phyloP scores from a whole-genome alignment of 768 basidiomycete species.

The Amanita exitialis region DNA sequence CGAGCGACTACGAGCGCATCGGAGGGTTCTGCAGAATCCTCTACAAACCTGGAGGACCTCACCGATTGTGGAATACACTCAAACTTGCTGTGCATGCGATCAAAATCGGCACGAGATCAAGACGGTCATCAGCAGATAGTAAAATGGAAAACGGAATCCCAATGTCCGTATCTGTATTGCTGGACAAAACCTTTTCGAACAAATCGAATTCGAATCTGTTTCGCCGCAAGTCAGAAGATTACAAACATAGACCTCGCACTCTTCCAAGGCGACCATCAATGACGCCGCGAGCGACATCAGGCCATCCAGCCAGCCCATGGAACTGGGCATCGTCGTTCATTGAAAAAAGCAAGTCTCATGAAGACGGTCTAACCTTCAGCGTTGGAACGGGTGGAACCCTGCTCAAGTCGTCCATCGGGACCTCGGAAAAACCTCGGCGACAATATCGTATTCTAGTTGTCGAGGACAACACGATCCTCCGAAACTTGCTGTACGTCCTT shows the following conservation, averaged over 20 bases:
- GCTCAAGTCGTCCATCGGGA: slow-evolving; percentile 54
- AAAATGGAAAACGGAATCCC: slow-evolving; percentile 7
- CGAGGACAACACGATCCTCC: slow-evolving; percentile 84
- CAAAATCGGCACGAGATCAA: slow-evolving; percentile 32
- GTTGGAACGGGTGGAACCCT: slow-evolving; percentile 57
- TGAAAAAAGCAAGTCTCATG: slow-evolving; percentile 18
- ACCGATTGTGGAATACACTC: slow-evolving; percentile 55
- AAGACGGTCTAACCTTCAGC: slow-evolving; percentile 33
- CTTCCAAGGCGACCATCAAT: slow-evolving; percentile 35
- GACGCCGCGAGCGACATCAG: slow-evolving; percentile 42
- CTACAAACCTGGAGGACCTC: slow-evolving; percentile 85
- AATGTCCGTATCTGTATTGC: slow-evolving; percentile 4
- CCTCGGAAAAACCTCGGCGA: slow-evolving; percentile 32
- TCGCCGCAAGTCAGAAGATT: slow-evolving; percentile 43
- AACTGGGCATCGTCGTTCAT: slow-evolving; percentile 20
- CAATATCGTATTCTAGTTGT: slow-evolving; percentile 68
- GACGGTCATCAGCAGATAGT: slow-evolving; percentile 12
- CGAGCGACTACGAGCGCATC: slow-evolving; percentile 62
- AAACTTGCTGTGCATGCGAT: slow-evolving; percentile 52
- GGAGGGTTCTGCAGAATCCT: slow-evolving; percentile 87
- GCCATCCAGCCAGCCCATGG: slow-evolving; percentile 21
- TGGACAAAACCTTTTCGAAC: background rate
- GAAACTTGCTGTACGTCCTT: slow-evolving; percentile 65
- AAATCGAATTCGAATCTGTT: slow-evolving; percentile 8
- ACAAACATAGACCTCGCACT: slow-evolving; percentile 10